phyloP scores from a whole-genome alignment of 2,329 filamentous ascomycete species.

The Ascomycota sp. region DNA sequence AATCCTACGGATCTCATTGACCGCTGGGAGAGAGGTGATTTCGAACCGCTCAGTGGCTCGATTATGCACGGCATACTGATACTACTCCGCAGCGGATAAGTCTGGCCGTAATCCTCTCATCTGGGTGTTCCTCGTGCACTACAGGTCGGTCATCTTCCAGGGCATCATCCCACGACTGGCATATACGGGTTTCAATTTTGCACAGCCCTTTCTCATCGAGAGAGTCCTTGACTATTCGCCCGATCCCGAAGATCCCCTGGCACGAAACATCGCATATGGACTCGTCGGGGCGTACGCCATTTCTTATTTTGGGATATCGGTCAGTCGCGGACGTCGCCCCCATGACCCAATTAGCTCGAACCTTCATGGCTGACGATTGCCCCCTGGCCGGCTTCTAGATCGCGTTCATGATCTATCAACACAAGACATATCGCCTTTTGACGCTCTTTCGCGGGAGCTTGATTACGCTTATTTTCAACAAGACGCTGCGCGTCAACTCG shows the following conservation, averaged over 20 bases:
- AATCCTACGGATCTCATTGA: slow-evolving; percentile 2
- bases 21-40: slow-evolving; percentile 3
- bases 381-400: slow-evolving; percentile 3
- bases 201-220: slow-evolving; percentile 20
- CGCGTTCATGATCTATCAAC: slow-evolving; percentile 5
- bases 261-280: slow-evolving; percentile 12
- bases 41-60: too few species aligned
- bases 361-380: not conserved
- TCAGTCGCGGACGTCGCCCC: slow-evolving; percentile 4
- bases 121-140: slow-evolving; percentile 6
- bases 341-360: not conserved
- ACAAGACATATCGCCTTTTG: slow-evolving; percentile 13
- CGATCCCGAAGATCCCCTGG: slow-evolving; percentile 6
- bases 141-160: slow-evolving; percentile 9
- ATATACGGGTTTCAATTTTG: slow-evolving; percentile 16
- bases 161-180: slow-evolving; percentile 14
- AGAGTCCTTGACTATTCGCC: slow-evolving; percentile 11
- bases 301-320: slow-evolving; percentile 18
- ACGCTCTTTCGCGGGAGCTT: slow-evolving; percentile 13
- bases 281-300: slow-evolving; percentile 17
- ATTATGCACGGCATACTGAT: not conserved
- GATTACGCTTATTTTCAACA: slow-evolving; percentile 24
- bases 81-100: slow-evolving; percentile 3
- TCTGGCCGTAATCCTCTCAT: slow-evolving; percentile 6
- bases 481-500: slow-evolving; percentile 15